Evolutionary conservation across 805 yeast species (phyloP).

Genomic region (Candida montana): DNA sequence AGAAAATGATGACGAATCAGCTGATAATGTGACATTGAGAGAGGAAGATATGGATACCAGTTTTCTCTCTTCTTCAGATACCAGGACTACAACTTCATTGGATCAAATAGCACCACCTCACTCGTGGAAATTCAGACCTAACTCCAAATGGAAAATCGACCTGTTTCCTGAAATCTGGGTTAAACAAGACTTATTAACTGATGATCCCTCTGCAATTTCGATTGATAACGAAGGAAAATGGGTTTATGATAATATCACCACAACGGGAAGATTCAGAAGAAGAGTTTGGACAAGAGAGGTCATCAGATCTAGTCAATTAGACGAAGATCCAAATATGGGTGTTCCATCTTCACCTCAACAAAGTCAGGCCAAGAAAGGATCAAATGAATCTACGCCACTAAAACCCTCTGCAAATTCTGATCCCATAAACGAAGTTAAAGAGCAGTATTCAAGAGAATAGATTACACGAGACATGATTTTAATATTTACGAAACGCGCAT

Average conservation of each 20-base stretch:
- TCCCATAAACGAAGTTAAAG: too few relatives aligned
- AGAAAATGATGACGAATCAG: slow-evolving; percentile 21
- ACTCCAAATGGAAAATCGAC: slow-evolving; percentile 60
- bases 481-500: neutral
- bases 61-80: neutral
- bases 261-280: slow-evolving; percentile 42
- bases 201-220: slow-evolving; percentile 38
- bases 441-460: too few relatives aligned
- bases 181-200: slow-evolving; percentile 35
- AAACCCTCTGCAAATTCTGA: too few relatives aligned
- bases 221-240: slow-evolving; percentile 76
- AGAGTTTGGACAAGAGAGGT: slow-evolving; percentile 59
- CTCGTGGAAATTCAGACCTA: slow-evolving; percentile 47
- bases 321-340: slow-evolving; percentile 1
- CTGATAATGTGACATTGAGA: neutral
- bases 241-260: slow-evolving; percentile 59
- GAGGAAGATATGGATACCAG: neutral
- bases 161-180: slow-evolving; percentile 64
- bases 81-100: slow-evolving; percentile 7
- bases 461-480: too few relatives aligned
- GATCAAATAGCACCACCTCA: slow-evolving; percentile 49
- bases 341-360: neutral
- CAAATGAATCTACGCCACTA: neutral
- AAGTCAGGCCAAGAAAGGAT: neutral
- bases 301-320: slow-evolving; percentile 20